Evolutionary conservation across 2,329 filamentous ascomycete genomes (phyloP), one percentile per base, ranked within the genome.

Genomic region (Colletotrichum scovillei): DNA sequence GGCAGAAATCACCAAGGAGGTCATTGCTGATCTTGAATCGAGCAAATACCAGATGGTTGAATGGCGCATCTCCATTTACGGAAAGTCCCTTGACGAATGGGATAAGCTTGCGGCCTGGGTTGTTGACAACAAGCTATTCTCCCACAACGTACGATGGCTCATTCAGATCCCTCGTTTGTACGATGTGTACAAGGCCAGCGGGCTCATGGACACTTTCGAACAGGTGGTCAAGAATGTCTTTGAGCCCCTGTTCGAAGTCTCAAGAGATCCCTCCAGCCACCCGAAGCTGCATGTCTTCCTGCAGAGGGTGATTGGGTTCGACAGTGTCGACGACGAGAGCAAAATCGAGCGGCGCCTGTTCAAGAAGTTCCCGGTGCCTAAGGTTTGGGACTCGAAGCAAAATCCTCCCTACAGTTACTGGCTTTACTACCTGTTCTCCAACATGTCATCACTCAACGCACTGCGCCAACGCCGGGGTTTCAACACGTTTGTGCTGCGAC

Each of bases 1-100:
- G 56, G 97, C 97, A 0, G 97, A 99, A 82, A 98, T 99, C 75
- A 98, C 96, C 3, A 97, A 98, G 79, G 97, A 99, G 83, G 97
- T 99, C 75, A 98, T 99, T 67, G 92, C 95, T 3, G 97, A 99
- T 88, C 86, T 99, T 38, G 97, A 99, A 82, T 97, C 96, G 62
- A 98, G 95, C 89, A 99, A 99, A 82, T 99, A 99, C 80, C 97
- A 99, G 82, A 98, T 99, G 94, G 97, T 97, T 1, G 97, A 99
- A 85, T 99, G 97, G 95, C 95, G 97, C 56, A 98, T 99, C 77
- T 98, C 95, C 28, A 95, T 99, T 76, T 99, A 99, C 79, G 97
- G 97, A 75, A 94, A 95, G 80, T 93, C 93, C 3, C 88, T 97
- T 53, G 92, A 97, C 75, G 97, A 99, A 82, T 99, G 97, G 97